A percentile compares a stretch with the other conserved stretches of the same genome.
phyloP scores from a whole-genome alignment of 1,139 yeast species.

The Taphrina wiesneri region DNA sequence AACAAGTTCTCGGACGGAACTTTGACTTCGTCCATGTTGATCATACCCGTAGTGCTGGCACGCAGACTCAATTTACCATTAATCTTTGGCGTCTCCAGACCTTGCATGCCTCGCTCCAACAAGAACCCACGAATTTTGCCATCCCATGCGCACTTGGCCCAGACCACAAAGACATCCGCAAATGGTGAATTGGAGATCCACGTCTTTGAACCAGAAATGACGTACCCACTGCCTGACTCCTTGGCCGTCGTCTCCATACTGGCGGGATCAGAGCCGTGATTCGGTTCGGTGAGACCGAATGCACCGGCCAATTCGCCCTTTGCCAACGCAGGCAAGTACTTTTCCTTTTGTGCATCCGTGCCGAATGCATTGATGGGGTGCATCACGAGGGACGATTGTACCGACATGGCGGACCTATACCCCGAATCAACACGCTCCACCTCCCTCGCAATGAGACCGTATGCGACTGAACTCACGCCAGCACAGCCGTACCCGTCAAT shows the following conservation, averaged over 20 bases:
- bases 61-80: constrained; percentile 49
- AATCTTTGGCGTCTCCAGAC: constrained; percentile 50
- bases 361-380: constrained; percentile 51
- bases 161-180: constrained; percentile 50
- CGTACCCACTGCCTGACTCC: constrained; percentile 49
- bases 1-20: constrained; percentile 51
- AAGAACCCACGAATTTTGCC: constrained; percentile 51
- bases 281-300: constrained; percentile 52
- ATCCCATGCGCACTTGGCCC: constrained; percentile 50
- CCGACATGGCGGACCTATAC: constrained; percentile 52
- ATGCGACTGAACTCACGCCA: constrained; percentile 50
- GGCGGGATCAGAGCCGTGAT: constrained; percentile 53
- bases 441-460: constrained; percentile 52
- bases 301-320: constrained; percentile 52
- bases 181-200: constrained; percentile 55
- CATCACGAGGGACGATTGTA: constrained; percentile 53
- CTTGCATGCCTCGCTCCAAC: constrained; percentile 48
- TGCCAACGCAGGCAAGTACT: constrained; percentile 49
- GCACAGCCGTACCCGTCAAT: constrained; percentile 52
- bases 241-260: constrained; percentile 52
- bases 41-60: constrained; percentile 53
- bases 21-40: constrained; percentile 51
- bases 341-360: constrained; percentile 49
- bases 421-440: constrained; percentile 53
- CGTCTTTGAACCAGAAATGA: constrained; percentile 50